Base-by-base conservation (phyloP, 306 rosid genomes). In the Quercus cerris region DNA sequence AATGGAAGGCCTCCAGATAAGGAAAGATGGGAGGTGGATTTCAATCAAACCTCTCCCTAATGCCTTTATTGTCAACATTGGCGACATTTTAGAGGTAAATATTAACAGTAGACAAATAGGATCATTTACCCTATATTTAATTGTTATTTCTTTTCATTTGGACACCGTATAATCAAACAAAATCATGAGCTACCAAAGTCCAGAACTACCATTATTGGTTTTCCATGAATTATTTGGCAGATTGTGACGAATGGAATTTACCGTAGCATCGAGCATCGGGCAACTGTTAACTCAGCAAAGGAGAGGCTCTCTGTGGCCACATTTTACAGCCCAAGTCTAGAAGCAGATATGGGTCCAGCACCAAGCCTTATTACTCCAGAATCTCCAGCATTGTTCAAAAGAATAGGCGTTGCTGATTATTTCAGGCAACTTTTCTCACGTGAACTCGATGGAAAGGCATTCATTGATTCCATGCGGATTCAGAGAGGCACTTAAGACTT, bases 241-340 rank as follows among this genome's bases (percentile, higher is more conserved):
- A 86, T 89, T 38, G 62, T 89, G 28, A 89, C 90, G 8, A 89
- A 89, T 57, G 91, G 89, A 23, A 66, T 81, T 38, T 87, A 85
- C 22, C 77, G 51, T 8, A 89, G 95, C 81, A 28, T 67, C 1
- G 78, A 78, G 77, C 90, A 91, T 77, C 58, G 89, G 3, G 91
- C 87, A 0, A 77, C 71, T 1, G 88, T 91, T 8, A 91, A 89
- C 80, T 33, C 73, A 12, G 3, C 15, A 13, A 83, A 83, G 17
- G 93, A 91, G 27, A 87, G 96, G 68, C 23, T 91, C 5, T 83
- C 87, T 0, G 46, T 89, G 3, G 93, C 85, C 71, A 79, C 90
- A 59, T 88, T 88, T 52, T 84, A 66, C 76, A 79, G 56, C 8
- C 86, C 89, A 25, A 82, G 78, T 6, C 51, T 87, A 66, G 90